phyloP scores from a whole-genome alignment of 345 rosid species.

The Streptanthus diversifolius region DNA sequence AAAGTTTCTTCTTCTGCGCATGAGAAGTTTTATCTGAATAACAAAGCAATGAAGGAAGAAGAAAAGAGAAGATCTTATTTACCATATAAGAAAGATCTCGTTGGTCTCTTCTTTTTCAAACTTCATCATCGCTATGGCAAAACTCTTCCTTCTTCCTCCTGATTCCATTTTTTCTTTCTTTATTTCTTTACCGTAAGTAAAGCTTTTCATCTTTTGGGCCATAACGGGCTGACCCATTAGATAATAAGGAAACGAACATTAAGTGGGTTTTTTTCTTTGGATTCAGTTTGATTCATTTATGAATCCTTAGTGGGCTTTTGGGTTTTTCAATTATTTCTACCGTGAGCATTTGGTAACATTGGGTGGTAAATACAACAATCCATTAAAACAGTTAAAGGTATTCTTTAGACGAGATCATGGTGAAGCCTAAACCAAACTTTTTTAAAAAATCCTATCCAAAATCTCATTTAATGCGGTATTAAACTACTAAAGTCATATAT shows the following conservation, averaged over 20 bases:
- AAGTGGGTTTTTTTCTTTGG: background rate
- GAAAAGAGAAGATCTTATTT: conserved; percentile 53
- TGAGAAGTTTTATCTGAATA: conserved; percentile 56
- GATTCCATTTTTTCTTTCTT: background rate
- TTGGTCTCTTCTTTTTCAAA: conserved; percentile 51
- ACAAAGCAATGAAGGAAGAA: conserved; percentile 46
- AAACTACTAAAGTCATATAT: background rate
- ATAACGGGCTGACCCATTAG: background rate
- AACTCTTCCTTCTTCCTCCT: background rate
- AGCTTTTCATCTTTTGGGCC: background rate
- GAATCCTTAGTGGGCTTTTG: background rate
- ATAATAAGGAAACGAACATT: background rate
- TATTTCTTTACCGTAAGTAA: background rate
- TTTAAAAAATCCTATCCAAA: background rate
- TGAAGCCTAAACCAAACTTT: background rate
- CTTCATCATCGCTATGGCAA: background rate
- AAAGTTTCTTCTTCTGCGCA: conserved; percentile 46
- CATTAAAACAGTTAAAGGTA: too few species aligned
- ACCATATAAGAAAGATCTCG: conserved; percentile 58
- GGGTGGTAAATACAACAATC: too few species aligned
- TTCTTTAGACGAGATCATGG: background rate
- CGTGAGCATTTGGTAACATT: background rate
- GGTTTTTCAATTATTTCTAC: background rate
- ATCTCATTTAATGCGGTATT: background rate
- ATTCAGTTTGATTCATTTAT: background rate